A percentile compares a stretch with the other conserved stretches of the same genome.
phyloP scores from a whole-genome alignment of 208 protist species.

The Crithidia bombi region DNA sequence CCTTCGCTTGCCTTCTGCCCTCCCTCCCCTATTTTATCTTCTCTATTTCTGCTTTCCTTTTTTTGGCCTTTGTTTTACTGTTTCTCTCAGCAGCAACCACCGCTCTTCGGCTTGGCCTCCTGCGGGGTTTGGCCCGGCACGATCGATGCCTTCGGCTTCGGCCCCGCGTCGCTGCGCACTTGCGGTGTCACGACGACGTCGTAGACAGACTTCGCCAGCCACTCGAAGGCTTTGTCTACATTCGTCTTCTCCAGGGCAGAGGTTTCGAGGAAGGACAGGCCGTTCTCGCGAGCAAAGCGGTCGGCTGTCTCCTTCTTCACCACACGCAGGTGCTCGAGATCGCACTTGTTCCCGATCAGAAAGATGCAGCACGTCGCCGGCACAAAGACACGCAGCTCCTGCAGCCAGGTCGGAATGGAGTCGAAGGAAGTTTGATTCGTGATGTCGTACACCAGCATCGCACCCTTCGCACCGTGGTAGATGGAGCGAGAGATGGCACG shows the following conservation, averaged over 20 bases:
- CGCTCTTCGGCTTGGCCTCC: slow-evolving; percentile 41
- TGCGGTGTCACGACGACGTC: slow-evolving; percentile 80
- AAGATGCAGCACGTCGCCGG: slow-evolving; percentile 97
- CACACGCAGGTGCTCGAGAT: slow-evolving; percentile 90
- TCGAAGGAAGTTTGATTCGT: slow-evolving; percentile 97
- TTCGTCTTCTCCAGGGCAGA: slow-evolving; percentile 98
- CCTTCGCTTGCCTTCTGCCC: too few relatives aligned
- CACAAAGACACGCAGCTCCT: slow-evolving; percentile 98
- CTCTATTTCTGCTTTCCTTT: slow-evolving; percentile 16
- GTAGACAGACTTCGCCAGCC: slow-evolving; percentile 95
- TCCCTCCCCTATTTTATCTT: slow-evolving; percentile 28
- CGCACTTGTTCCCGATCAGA: slow-evolving; percentile 99
- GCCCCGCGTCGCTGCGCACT: slow-evolving; percentile 38
- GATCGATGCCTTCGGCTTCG: slow-evolving; percentile 39
- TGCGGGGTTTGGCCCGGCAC: slow-evolving; percentile 39
- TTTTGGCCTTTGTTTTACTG: slow-evolving; percentile 19
- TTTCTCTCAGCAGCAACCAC: slow-evolving; percentile 56
- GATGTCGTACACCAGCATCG: slow-evolving; percentile 99
- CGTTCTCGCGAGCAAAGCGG: slow-evolving; percentile 95
- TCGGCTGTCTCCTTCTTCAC: slow-evolving; percentile 96
- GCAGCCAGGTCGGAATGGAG: slow-evolving; percentile 98
- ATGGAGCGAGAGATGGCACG: slow-evolving; percentile 97
- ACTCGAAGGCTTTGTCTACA: slow-evolving; percentile 99
- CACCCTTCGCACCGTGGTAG: slow-evolving; percentile 98
- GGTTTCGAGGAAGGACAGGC: slow-evolving; percentile 98